Evolutionary conservation across 805 yeast species (phyloP), one percentile per base, ranked within the genome.

Genomic region (Saccharomycopsis fodiens): DNA sequence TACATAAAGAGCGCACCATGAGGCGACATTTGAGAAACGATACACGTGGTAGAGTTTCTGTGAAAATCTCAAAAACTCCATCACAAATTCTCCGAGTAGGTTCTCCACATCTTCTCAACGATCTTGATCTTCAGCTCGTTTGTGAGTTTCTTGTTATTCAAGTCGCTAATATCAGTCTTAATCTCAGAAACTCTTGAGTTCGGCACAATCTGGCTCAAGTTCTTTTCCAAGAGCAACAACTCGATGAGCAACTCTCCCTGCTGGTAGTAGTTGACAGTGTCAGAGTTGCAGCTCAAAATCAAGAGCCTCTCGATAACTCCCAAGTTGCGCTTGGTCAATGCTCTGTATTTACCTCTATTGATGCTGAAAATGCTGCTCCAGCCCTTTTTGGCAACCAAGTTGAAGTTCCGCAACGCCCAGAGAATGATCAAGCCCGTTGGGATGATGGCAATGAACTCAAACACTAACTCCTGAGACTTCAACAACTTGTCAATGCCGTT

Each of bases 401-500:
- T 58, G 2, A 62, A 21, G 7, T 62, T 55, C 23, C 55, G 62
- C 42, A 67, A 53, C 3, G 68, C 41, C 51, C 74, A 73, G 62
- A 79, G 73, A 1, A 80, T 51, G 13, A 82, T 74, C 45, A 86
- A 54, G 19, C 78, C 55, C 42, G 91, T 74, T 0, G 98, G 98
- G 16, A 89, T 75, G 2, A 93, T 80, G 1, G 97, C 96, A 21
- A 93, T 84, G 19, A 86, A 67, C 1, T 95, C 96, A 66, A 91
- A 86, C n/a, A 93, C 93, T 45, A 91, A 73, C 60, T 93, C 95
- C 65, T 91, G 98, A 42, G 93, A 82, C 61, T 87, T 83, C 38
- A 93, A 71, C 53, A 91, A 67, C 59, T 85, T 82, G 63, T 93
- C 97, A 51, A 93, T 89, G 6, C 97, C 97, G 54, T 74, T 77